Base-by-base conservation (phyloP, 192 early-diverging fungal species). In the Coemansia sp. region DNA sequence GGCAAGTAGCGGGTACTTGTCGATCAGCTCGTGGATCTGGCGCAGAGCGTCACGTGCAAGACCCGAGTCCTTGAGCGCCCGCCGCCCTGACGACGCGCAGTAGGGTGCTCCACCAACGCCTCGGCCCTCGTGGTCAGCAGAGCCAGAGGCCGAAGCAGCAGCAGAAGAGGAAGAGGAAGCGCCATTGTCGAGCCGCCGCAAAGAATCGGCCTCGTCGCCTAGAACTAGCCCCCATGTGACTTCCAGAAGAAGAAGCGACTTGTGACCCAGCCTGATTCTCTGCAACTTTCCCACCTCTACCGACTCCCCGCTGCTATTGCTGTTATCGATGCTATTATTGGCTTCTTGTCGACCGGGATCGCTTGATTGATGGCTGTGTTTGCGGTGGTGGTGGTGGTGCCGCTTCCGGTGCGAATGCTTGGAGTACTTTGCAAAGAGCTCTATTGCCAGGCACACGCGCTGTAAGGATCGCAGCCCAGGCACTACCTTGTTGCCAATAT, bases 21-120 rank as follows among this genome's bases (percentile, higher is more conserved):
- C 71, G 2, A 55, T 36, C 20, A 56, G 45, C 42, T 50, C 65
- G 43, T 61, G 35, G 22, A 74, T 61, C 64, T 79, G 76, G 57
- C 76, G 58, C 61, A 79, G 56, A 34, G 76, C 76, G 25, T 79
- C 76, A 41, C 76, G 67, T 13, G 76, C 76, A 49, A 79, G 34
- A 34, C 65, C 65, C 32, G 34, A 41, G 15, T 29, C 20, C 11
- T 55, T 57, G 32, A 53, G 58, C 34, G 48, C 4, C 17, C 56
- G 49, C 9, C 55, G 46, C 6, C 13, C 56, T 5, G 56, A 34
- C 14, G 43, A 46, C 15, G 17, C 36, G 20, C 40, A 52, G n/a
- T n/a, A n/a, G n/a, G n/a, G n/a, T 63, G 32, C 6, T 53, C 23
- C 20, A 14, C 54, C 40, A 33, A 50, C 23, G 32, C 62, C 60